Evolutionary conservation across 2,329 filamentous ascomycete genomes (phyloP), one percentile per base, ranked within the genome.

Genomic region (Nannizziopsis arthrosporioides): DNA sequence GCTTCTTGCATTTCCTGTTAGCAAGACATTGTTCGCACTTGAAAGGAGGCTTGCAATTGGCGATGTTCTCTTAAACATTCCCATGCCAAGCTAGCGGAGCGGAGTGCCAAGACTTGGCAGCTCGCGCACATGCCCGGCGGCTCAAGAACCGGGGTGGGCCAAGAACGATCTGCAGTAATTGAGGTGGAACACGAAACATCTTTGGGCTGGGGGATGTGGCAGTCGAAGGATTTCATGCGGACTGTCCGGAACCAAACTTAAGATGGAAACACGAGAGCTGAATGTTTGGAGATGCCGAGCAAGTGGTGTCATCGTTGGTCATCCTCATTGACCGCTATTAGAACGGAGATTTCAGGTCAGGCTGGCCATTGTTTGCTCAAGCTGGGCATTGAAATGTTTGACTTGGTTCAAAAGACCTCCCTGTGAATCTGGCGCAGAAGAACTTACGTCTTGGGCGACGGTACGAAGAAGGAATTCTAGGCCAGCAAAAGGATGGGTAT

Each of bases 401-500:
- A 71, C 62, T 48, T 64, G 67, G 40, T 63, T 57, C 44, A 72
- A 53, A 5, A 71, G 54, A 14, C 69, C 69, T 4, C 68, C 68
- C 11, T 65, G 59, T 11, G 61, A 57, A 17, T 64, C 63, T 17
- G 63, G 62, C 7, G 62, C 65, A 1, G 52, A 55, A 34, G 61
- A 63, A 54, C 68, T 71, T 22, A 70, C 67, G 35, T 64, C 59
- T 40, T 64, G 60, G 15, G 65, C 66, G 11, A 70, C 61, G 12
- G 56, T 65, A 41, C 68, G 68, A 34, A 72, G 60, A 46, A 67
- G 59, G 49, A 67, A 69, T 48, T 72, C 68, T 6, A 71, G 56
- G 10, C 67, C 66, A 1, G 58, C 59, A 31, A 63, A 56, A 17
- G 60, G 57, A 38, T 58, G 47, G 1, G 49, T 31, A 15, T 27